Base-by-base conservation (phyloP, 2,329 filamentous ascomycete genomes). In the Exophiala oligosperma region DNA sequence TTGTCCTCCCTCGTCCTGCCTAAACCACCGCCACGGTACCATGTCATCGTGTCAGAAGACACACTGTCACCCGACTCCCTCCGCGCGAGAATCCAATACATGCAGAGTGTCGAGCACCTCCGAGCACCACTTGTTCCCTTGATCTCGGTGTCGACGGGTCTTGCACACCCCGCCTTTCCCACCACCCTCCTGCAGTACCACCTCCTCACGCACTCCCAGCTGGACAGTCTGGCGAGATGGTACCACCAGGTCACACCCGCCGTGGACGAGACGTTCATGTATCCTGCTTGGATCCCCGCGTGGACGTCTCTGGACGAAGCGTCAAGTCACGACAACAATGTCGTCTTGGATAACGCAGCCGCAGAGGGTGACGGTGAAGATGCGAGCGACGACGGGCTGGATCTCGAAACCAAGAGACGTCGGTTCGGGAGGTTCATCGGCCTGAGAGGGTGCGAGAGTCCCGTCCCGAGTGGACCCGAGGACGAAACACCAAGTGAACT, bases 381-480 rank as follows among this genome's bases (percentile, higher is more conserved):
- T 43, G 40, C n/a, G 14, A 2, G 21, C 21, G 40, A 43, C 4
- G 6, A 24, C 1, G 41, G 55, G 1, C 63, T 73, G 1, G 68
- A 70, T 54, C 54, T 77, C 2, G 66, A 72, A 11, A 73, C 68
- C 0, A 77, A 77, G 64, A 59, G 76, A 6, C 59, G 72, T 2
- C 63, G 75, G n/a, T 75, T 76, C 44, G 76, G 76, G 1, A 62
- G 69, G 5, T 79, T 79, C 59, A 76, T 78, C 57, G 76, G 76
- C 11, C 58, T 78, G 21, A 52, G 64, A 37, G 74, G 70, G 8
- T 74, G 73, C 56, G 70, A 74, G 51, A 69, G 68, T 40, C 68
- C 72, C 1, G 60, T 60, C 2, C 24, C 56, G n/a, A 44, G 35
- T 38, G 59, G 40, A 5, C 23, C 50, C 37, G 57, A 59, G n/a